Percentiles rank a stretch among this genome's conserved stretches.
Evolutionary conservation across 2,329 filamentous ascomycete species (phyloP).

Genomic region (Aspergillus caelatus): DNA sequence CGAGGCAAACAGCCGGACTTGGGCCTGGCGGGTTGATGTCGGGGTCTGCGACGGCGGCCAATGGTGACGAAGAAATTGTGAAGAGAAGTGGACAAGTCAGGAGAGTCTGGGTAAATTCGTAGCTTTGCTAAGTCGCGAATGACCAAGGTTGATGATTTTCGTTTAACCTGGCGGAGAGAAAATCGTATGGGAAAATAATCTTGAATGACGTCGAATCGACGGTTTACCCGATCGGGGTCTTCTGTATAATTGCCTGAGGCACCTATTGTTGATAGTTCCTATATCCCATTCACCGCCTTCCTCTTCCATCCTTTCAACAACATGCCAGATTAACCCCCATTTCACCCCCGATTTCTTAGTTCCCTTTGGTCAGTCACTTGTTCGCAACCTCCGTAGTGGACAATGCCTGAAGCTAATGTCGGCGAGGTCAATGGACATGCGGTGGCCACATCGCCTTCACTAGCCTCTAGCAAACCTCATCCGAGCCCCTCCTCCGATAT

Average conservation of each 20-base stretch:
- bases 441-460: constrained; percentile 8
- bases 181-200: background rate
- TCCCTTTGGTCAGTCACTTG: constrained; percentile 1
- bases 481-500: constrained; percentile 46
- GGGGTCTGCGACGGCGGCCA: constrained; percentile 26
- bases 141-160: background rate
- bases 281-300: background rate
- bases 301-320: constrained; percentile 12
- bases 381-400: constrained; percentile 5
- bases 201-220: constrained; percentile 4
- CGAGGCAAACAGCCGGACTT: constrained; percentile 20
- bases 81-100: background rate
- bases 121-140: background rate
- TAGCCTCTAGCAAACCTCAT: constrained; percentile 5
- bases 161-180: background rate
- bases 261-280: background rate
- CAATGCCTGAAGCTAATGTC: constrained; percentile 24
- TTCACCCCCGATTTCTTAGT: background rate
- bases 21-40: constrained; percentile 23
- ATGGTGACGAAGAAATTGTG: constrained; percentile 16
- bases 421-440: constrained; percentile 31
- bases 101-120: background rate
- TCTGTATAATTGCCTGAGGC: constrained; percentile 4
- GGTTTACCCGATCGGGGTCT: background rate
- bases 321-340: constrained; percentile 9